phyloP scores from a whole-genome alignment of 148 eudicot genomes.

The Nyssa sinensis region DNA sequence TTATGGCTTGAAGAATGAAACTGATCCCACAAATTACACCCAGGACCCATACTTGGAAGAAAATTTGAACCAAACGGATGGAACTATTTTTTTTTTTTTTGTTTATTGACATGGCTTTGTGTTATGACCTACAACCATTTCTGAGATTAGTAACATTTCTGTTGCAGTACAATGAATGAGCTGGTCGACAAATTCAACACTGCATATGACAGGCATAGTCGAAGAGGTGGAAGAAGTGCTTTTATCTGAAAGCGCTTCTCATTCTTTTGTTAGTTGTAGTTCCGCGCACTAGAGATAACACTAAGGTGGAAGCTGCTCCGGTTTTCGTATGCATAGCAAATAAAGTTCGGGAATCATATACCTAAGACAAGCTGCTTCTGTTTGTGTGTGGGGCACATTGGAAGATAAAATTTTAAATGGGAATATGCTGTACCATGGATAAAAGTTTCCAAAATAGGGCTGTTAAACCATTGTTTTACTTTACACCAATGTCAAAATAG shows the following conservation, averaged over 20 bases:
- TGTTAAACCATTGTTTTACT: no score
- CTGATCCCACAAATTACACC: no score
- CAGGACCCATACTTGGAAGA: no score
- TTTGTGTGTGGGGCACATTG: no score
- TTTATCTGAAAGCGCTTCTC: constrained; percentile 45
- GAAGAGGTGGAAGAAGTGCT: constrained; percentile 78
- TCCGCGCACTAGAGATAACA: constrained; percentile 7
- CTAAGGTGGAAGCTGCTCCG: constrained; percentile 6
- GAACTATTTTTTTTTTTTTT: no score
- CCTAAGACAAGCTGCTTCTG: no score
- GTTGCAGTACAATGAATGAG: constrained; percentile 81
- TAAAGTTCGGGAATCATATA: constrained; percentile 6
- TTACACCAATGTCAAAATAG: no score
- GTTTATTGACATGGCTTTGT: not conserved
- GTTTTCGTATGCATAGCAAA: constrained; percentile 9
- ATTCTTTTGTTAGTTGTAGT: not conserved
- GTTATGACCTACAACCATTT: not conserved
- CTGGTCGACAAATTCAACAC: constrained; percentile 82
- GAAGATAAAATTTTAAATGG: no score
- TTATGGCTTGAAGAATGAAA: not conserved
- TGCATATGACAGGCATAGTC: constrained; percentile 75
- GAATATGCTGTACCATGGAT: no score
- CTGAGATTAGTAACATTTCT: not conserved
- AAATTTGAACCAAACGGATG: no score
- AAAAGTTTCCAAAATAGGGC: no score